A percentile compares a stretch with the other conserved stretches of the same genome.
Conservation (phyloP, 768 basidiomycete species). For the Russula earlei region DNA sequence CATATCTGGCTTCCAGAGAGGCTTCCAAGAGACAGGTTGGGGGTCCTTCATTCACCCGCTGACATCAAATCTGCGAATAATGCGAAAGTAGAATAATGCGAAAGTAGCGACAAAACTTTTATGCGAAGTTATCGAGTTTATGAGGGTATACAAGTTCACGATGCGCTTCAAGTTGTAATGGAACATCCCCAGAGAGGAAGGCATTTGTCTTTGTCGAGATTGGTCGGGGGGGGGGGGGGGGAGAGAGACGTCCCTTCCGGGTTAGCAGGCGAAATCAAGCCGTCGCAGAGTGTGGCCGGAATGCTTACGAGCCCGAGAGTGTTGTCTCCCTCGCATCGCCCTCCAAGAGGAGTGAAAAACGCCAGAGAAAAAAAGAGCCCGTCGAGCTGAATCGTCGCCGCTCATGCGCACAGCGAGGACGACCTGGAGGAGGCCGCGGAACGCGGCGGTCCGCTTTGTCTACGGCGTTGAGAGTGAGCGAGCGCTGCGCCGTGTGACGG, state of each 20-base stretch:
- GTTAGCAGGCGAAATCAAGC: neutral
- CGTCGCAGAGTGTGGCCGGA: neutral
- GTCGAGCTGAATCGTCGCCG: neutral
- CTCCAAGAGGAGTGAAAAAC: neutral
- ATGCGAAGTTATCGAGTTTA: neutral
- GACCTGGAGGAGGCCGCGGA: neutral
- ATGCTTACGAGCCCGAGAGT: neutral
- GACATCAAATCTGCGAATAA: neutral
- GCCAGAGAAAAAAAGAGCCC: neutral
- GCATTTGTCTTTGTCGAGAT: too few relatives aligned
- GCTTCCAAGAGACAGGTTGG: too few relatives aligned
- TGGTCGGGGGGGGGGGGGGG: too few relatives aligned
- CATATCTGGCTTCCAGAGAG: neutral
- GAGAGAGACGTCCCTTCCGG: too few relatives aligned
- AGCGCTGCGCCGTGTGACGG: too few relatives aligned
- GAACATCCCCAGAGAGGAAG: neutral
- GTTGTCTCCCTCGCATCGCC: neutral
- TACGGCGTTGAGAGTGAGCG: too few relatives aligned
- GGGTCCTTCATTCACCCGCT: too few relatives aligned
- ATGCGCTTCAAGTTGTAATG: neutral
- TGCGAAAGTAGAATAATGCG: neutral
- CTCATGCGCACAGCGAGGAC: neutral
- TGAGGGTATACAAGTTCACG: conserved; percentile 1
- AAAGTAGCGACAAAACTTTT: neutral
- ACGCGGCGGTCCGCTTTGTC: too few relatives aligned